Base-by-base conservation (phyloP, 768 basidiomycete species). In the Obba rivulosa region DNA sequence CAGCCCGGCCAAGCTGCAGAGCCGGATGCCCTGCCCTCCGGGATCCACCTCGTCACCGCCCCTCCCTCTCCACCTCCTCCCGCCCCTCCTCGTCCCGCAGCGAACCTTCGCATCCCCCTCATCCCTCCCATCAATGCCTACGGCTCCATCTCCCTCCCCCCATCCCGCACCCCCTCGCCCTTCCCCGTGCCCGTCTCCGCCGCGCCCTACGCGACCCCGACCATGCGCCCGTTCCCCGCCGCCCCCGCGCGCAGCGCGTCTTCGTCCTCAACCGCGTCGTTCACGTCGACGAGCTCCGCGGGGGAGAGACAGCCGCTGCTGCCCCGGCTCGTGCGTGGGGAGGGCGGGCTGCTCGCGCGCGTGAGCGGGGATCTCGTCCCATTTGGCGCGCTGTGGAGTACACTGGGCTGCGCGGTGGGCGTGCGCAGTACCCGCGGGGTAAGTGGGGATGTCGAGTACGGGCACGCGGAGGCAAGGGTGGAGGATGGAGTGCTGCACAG, bases 51-150 rank as follows among this genome's bases (percentile, higher is more conserved):
- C 17, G 35, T n/a, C n/a, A 41, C 34, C 22, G 28, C 42, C 13
- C 25, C 34, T 25, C 34, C 36, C 11, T 39, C 7, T 43, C 49
- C 23, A 20, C 40, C 7, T 9, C 37, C 14, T 41, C 24, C 38
- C 43, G 20, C 40, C 9, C 43, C 3, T 39, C 44, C 20, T 17
- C 36, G 4, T 11, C 34, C 41, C 42, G 28, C 43, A 2, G 22
- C 20, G 11, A 17, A 31, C 0, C 11, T 24, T 34, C 10, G 23
- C 16, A 59, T 75, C 54, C 72, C 73, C 1, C 52, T 70, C 16
- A 69, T 76, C 25, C 72, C 74, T 0, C 62, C 74, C 4, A 74
- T 75, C 58, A 78, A 75, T 53, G 67, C 69, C 1, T 80, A 80
- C 50, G 78, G 79, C 4, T 75, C 75, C 8, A 31, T 31, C 28